A percentile compares a stretch with the other conserved stretches of the same genome.
phyloP scores from a whole-genome alignment of 768 basidiomycete genomes.

The Rhizopogon vesiculosus region DNA sequence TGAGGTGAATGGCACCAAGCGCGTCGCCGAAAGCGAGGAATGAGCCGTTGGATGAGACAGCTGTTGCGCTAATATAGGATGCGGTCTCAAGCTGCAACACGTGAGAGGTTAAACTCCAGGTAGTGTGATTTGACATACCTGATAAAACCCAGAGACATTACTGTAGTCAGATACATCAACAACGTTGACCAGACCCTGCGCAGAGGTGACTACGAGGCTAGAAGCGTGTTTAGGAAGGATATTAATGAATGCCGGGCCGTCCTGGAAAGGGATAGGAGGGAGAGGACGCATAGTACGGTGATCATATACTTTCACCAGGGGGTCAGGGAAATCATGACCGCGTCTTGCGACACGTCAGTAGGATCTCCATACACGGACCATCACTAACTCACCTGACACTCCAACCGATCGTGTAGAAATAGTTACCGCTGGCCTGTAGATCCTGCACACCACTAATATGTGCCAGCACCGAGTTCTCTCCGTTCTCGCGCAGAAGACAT shows the following conservation, averaged over 20 bases:
- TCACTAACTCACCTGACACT: conserved; percentile 59
- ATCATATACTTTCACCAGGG: conserved; percentile 91
- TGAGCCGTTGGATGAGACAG: conserved; percentile 82
- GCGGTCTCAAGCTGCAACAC: conserved; percentile 55
- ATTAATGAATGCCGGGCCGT: conserved; percentile 83
- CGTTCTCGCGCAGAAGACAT: conserved; percentile 41
- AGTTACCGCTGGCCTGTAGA: conserved; percentile 73
- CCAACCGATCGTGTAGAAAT: conserved; percentile 83
- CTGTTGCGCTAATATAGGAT: conserved; percentile 73
- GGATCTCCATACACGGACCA: neutral
- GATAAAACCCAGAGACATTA: conserved; percentile 72
- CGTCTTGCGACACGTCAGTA: conserved; percentile 46
- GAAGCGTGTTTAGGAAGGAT: conserved; percentile 73
- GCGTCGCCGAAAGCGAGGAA: conserved; percentile 92
- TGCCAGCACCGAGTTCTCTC: conserved; percentile 61
- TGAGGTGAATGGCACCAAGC: conserved; percentile 76
- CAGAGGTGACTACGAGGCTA: conserved; percentile 69
- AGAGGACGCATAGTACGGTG: conserved; percentile 77
- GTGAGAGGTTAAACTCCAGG: neutral
- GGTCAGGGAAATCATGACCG: conserved; percentile 83
- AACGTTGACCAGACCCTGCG: conserved; percentile 79
- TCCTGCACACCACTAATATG: conserved; percentile 83
- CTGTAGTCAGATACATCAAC: conserved; percentile 74
- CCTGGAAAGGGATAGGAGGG: conserved; percentile 82
- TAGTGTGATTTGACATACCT: conserved; percentile 41